These are phyloP conservation scores for Hymenoscyphus albidus DNA, from an alignment of 2,329 filamentous ascomycete genomes.

Conservation along the genomic window DNA sequence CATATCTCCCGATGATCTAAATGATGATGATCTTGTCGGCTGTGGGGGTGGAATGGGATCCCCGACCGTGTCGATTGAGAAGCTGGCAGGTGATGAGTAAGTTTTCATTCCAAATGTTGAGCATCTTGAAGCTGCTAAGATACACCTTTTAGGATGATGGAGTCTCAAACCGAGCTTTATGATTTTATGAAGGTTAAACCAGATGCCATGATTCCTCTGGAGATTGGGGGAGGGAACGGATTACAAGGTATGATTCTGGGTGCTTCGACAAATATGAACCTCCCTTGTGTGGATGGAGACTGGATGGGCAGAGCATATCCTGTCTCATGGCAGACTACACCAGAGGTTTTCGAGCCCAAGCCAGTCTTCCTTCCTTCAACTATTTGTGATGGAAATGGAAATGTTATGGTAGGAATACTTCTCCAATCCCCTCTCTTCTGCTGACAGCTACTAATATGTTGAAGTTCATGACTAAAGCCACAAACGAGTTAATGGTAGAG, in stretches of 20 bases:
- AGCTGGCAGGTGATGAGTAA: constrained; percentile 41
- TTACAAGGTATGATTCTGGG: constrained; percentile 33
- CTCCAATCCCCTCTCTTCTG: background rate
- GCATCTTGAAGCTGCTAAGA: constrained; percentile 46
- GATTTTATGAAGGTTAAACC: constrained; percentile 41
- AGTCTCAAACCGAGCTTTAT: constrained; percentile 31
- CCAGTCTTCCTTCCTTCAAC: constrained; percentile 45
- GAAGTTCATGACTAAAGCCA: constrained; percentile 43
- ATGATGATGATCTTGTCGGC: constrained; percentile 43
- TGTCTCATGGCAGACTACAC: constrained; percentile 39
- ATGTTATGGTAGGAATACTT: constrained; percentile 37
- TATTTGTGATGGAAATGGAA: constrained; percentile 51
- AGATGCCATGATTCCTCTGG: constrained; percentile 39
- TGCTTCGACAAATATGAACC: constrained; percentile 34
- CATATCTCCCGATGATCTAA: constrained; percentile 46
- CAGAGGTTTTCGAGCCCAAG: constrained; percentile 46
- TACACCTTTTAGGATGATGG: constrained; percentile 32
- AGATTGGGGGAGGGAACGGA: constrained; percentile 44
- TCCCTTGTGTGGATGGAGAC: constrained; percentile 42
- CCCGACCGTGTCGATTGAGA: constrained; percentile 42
- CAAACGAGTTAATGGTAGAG: constrained; percentile 43
- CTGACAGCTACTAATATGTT: background rate
- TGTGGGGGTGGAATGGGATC: constrained; percentile 44
- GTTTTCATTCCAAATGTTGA: constrained; percentile 40
- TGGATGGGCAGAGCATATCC: constrained; percentile 42